A percentile compares a stretch with the other conserved stretches of the same genome.
phyloP scores from a whole-genome alignment of 805 yeast species.

The Starmerella sp. region DNA sequence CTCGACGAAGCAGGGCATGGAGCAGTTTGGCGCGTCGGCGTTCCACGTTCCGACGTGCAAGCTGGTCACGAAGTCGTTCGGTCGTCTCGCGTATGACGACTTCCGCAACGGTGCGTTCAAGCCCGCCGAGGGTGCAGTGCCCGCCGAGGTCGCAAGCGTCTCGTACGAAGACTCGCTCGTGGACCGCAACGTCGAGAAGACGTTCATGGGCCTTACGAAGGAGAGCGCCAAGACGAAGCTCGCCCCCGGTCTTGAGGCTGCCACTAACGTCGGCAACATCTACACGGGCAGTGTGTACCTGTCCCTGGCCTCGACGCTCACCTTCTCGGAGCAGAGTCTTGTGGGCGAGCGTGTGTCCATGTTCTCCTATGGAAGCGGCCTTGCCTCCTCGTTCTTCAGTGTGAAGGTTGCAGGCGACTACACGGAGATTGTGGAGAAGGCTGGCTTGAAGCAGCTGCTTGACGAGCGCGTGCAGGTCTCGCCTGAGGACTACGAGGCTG shows the following conservation, averaged over 20 bases:
- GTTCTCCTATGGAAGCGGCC: constrained; percentile 96
- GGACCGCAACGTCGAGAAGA: constrained; percentile 75
- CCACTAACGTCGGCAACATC: constrained; percentile 97
- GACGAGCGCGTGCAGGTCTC: constrained; percentile 51
- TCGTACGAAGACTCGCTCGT: constrained; percentile 67
- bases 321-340: constrained; percentile 58
- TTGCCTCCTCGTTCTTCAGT: constrained; percentile 82
- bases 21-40: constrained; percentile 79
- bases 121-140: constrained; percentile 40
- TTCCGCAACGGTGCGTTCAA: constrained; percentile 56
- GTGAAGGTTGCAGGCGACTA: constrained; percentile 74
- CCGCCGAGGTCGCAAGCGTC: constrained; percentile 44
- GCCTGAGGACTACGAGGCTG: constrained; percentile 73
- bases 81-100: constrained; percentile 83
- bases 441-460: constrained; percentile 59
- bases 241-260: constrained; percentile 67
- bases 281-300: constrained; percentile 92
- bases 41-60: constrained; percentile 99
- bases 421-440: constrained; percentile 34
- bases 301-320: constrained; percentile 69
- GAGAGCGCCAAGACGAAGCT: constrained; percentile 56
- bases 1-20: constrained; percentile 43
- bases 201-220: constrained; percentile 69
- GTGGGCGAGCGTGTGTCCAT: constrained; percentile 64
- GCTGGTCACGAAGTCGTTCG: constrained; percentile 83